Conservation (phyloP, 2,329 filamentous ascomycete species). For the Exophiala sideris region DNA sequence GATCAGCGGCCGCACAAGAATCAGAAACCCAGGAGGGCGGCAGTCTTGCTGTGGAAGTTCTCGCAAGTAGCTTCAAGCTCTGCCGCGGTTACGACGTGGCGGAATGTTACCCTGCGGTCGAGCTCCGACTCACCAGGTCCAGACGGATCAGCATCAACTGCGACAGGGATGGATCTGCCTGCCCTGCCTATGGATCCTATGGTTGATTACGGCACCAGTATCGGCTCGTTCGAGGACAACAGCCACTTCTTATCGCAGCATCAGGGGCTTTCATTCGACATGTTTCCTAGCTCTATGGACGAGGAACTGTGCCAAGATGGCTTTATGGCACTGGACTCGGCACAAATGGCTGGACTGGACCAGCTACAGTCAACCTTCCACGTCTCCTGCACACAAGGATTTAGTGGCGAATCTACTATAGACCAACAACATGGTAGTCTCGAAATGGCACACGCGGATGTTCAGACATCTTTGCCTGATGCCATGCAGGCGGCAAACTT, state of each 20-base stretch:
- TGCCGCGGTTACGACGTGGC: constrained; percentile 45
- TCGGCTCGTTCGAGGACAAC: constrained; percentile 12
- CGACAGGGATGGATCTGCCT: constrained; percentile 21
- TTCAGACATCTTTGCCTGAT: background rate
- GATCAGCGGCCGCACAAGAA: constrained; percentile 32
- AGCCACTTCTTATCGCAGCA: constrained; percentile 12
- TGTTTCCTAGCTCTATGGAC: constrained; percentile 11
- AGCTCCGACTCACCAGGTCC: constrained; percentile 36
- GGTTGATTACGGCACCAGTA: constrained; percentile 5
- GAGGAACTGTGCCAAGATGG: constrained; percentile 21
- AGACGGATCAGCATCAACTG: constrained; percentile 36
- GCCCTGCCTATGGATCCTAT: constrained; percentile 26
- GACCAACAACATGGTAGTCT: constrained; percentile 1
- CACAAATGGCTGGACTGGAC: constrained; percentile 1
- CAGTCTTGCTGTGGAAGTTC: constrained; percentile 47
- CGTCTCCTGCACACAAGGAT: constrained; percentile 3
- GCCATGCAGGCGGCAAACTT: constrained; percentile 2
- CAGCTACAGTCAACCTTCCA: constrained; percentile 11
- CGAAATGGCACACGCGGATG: background rate
- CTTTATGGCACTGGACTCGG: constrained; percentile 11
- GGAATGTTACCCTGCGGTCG: constrained; percentile 39
- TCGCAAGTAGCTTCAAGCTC: constrained; percentile 40
- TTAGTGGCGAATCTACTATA: background rate
- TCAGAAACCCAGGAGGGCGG: constrained; percentile 34
- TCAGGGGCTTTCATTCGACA: constrained; percentile 4